Conservation (phyloP, 2,329 filamentous ascomycete genomes). For the Calycina marina region DNA sequence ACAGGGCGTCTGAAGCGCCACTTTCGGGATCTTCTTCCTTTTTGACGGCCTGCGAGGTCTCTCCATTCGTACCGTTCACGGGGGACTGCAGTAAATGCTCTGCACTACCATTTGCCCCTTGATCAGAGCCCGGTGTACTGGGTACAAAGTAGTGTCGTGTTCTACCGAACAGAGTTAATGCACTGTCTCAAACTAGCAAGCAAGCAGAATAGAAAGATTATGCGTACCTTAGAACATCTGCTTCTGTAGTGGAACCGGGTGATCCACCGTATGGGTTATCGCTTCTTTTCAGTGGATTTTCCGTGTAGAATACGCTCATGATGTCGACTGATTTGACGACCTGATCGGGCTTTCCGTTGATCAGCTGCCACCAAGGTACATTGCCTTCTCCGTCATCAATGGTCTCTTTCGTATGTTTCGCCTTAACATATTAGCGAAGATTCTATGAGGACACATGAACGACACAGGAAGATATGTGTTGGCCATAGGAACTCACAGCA, state of each 20-base stretch:
- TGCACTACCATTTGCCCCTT: too few species aligned
- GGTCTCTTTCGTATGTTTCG: constrained; percentile 56
- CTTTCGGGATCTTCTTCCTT: constrained; percentile 1
- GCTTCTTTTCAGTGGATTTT: constrained; percentile 40
- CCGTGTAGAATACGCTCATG: constrained; percentile 54
- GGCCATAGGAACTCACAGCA: constrained; percentile 34
- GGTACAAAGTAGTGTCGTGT: neutral
- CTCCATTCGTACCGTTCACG: constrained; percentile 3
- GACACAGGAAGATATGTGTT: too few species aligned
- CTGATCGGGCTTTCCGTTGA: constrained; percentile 56
- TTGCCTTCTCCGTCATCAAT: constrained; percentile 62
- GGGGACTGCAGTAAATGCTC: too few species aligned
- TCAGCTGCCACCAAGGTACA: constrained; percentile 73
- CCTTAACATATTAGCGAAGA: too few species aligned
- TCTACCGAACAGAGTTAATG: neutral
- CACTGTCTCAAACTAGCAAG: too few species aligned
- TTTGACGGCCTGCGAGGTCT: neutral
- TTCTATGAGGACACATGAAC: too few species aligned
- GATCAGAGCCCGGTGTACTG: too few species aligned
- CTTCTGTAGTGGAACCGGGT: constrained; percentile 6
- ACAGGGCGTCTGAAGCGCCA: constrained; percentile 12
- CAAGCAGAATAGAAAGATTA: too few species aligned
- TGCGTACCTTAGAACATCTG: too few species aligned
- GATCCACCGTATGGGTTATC: constrained; percentile 17
- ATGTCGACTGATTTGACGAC: constrained; percentile 62